Evolutionary conservation across 2,329 filamentous ascomycete species (phyloP).

Genomic region (Aquanectria penicillioides): DNA sequence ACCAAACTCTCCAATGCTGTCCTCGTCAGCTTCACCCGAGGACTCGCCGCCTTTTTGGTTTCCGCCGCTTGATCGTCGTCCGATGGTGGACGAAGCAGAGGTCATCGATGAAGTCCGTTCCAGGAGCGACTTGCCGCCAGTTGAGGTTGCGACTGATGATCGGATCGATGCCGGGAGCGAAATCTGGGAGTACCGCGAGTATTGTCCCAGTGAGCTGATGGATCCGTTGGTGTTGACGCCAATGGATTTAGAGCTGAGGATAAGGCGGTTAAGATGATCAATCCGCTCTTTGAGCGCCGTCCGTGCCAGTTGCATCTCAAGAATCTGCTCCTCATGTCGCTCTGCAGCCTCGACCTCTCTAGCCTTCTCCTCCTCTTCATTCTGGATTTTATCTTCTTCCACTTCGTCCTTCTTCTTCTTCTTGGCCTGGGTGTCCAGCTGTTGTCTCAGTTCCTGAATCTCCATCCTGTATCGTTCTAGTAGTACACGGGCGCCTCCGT

Average conservation of each 20-base stretch:
- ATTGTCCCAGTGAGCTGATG: constrained; percentile 72
- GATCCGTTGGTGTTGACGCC: constrained; percentile 87
- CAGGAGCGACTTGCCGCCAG: constrained; percentile 58
- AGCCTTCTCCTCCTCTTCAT: constrained; percentile 77
- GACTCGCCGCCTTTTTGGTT: constrained; percentile 55
- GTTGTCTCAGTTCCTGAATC: constrained; percentile 81
- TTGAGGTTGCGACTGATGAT: constrained; percentile 76
- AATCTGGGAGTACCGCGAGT: constrained; percentile 70
- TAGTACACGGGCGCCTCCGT: constrained; percentile 86
- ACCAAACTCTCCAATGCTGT: constrained; percentile 82
- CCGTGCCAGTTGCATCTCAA: constrained; percentile 97
- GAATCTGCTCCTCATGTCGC: constrained; percentile 94
- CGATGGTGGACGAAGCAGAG: constrained; percentile 70
- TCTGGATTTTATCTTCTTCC: constrained; percentile 69
- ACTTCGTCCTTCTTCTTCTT: constrained; percentile 67
- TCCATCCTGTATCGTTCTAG: constrained; percentile 95
- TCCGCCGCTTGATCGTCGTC: constrained; percentile 59
- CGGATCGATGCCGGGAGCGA: constrained; percentile 67
- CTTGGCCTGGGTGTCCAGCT: constrained; percentile 86
- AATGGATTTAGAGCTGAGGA: constrained; percentile 93
- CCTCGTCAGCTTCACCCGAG: constrained; percentile 68
- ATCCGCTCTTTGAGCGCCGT: constrained; percentile 97
- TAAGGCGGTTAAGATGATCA: constrained; percentile 93
- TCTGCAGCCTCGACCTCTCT: constrained; percentile 83
- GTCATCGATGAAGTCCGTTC: constrained; percentile 75